Conservation (phyloP, 306 rosid species). For the Cicer pinnatifidum region DNA sequence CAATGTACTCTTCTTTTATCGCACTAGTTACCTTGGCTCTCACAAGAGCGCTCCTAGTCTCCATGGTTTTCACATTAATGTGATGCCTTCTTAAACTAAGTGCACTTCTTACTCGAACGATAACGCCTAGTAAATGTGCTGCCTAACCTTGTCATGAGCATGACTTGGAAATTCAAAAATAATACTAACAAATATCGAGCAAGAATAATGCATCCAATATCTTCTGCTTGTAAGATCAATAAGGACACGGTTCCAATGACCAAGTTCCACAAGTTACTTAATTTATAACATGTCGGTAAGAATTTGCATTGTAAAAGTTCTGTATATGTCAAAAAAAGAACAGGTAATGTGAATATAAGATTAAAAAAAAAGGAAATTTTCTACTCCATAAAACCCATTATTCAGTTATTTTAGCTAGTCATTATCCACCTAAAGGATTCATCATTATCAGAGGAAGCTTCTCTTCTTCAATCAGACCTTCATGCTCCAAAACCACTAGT, state of each 20-base stretch:
- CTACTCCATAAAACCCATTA: constrained; percentile 1
- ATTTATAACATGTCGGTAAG: constrained; percentile 3
- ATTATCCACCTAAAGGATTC: constrained; percentile 33
- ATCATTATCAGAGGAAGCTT: constrained; percentile 11
- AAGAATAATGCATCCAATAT: background rate
- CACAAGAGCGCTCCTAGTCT: no score
- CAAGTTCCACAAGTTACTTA: constrained; percentile 17
- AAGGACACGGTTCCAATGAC: background rate
- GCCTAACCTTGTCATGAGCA: constrained; percentile 4
- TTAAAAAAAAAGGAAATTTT: background rate
- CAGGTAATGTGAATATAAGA: constrained; percentile 1
- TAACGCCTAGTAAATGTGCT: background rate
- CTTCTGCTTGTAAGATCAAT: constrained; percentile 34
- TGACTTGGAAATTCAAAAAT: constrained; percentile 2
- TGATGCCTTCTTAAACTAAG: background rate
- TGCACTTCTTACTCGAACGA: no score
- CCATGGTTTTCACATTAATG: background rate
- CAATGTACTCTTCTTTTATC: background rate
- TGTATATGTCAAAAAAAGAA: background rate
- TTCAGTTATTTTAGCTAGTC: constrained; percentile 23
- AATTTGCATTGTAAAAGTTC: constrained; percentile 30
- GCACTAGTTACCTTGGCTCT: no score
- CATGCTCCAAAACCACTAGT: constrained; percentile 71
- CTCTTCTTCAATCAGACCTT: constrained; percentile 24
- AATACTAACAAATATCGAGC: background rate